Percentiles rank a stretch among this genome's conserved stretches.
phyloP scores from a whole-genome alignment of 2,329 filamentous ascomycete species.

The Scytalidium lignicola region DNA sequence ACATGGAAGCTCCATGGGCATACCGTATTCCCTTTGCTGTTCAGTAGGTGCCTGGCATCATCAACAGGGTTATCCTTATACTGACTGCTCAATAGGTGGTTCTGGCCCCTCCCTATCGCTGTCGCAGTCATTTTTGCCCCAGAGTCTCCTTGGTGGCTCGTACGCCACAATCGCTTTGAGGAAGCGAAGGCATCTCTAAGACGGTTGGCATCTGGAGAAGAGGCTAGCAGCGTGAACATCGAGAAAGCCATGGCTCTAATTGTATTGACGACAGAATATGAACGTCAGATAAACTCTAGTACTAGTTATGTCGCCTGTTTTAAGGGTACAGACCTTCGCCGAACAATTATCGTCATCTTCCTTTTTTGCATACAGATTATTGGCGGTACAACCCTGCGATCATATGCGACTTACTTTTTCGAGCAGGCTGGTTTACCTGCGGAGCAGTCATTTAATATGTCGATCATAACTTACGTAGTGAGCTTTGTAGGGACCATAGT shows the following conservation, averaged over 20 bases:
- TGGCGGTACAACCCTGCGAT: slow-evolving; percentile 54
- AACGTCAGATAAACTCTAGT: slow-evolving; percentile 35
- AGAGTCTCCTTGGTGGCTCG: slow-evolving; percentile 43
- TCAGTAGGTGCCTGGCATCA: slow-evolving; percentile 35
- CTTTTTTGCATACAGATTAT: slow-evolving; percentile 58
- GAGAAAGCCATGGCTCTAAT: slow-evolving; percentile 47
- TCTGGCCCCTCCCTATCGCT: slow-evolving; percentile 40
- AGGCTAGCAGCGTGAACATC: slow-evolving; percentile 31
- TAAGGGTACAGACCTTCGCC: slow-evolving; percentile 37
- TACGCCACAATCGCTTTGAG: slow-evolving; percentile 34
- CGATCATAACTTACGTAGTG: slow-evolving; percentile 39
- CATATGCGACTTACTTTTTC: slow-evolving; percentile 57
- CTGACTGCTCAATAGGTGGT: slow-evolving; percentile 40
- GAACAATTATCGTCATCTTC: slow-evolving; percentile 47
- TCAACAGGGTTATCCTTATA: slow-evolving; percentile 39
- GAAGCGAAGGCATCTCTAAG: slow-evolving; percentile 32
- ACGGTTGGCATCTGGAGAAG: slow-evolving; percentile 24
- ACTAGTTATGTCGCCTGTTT: slow-evolving; percentile 45
- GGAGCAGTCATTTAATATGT: slow-evolving; percentile 45
- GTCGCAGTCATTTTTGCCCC: slow-evolving; percentile 39
- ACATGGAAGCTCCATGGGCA: slow-evolving; percentile 36
- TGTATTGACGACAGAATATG: slow-evolving; percentile 47
- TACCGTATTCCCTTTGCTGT: slow-evolving; percentile 42
- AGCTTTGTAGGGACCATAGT: slow-evolving; percentile 43
- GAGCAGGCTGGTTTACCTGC: slow-evolving; percentile 45